phyloP scores from a whole-genome alignment of 1,139 yeast genomes.

The Pichia sp. region DNA sequence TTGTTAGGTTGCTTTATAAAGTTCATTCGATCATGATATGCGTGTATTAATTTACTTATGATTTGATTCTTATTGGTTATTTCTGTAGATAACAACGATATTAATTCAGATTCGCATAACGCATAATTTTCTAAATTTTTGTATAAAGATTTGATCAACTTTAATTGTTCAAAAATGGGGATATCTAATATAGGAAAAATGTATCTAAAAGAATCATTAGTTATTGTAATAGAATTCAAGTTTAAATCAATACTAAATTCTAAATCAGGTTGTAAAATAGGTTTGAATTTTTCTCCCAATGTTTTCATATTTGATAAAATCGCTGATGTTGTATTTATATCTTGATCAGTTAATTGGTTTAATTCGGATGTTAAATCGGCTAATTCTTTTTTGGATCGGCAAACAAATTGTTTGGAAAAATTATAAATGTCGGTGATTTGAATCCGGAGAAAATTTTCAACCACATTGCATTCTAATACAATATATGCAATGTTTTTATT shows the following conservation, averaged over 20 bases:
- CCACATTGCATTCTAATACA: too few relatives aligned
- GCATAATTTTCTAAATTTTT: constrained; percentile 7
- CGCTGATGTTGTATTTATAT: neutral
- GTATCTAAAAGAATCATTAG: constrained; percentile 14
- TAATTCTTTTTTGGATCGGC: neutral
- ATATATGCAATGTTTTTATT: too few relatives aligned
- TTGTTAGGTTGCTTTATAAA: too few relatives aligned
- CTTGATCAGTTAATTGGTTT: constrained; percentile 5
- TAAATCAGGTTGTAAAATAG: too few relatives aligned
- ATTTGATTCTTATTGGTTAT: constrained; percentile 21
- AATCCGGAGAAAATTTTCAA: too few relatives aligned
- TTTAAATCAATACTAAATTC: neutral
- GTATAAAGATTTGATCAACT: constrained; percentile 8
- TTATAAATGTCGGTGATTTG: constrained; percentile 1
- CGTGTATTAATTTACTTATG: constrained; percentile 16
- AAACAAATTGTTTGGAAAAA: neutral
- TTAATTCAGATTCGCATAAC: constrained; percentile 10
- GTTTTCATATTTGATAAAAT: neutral
- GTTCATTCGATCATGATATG: too few relatives aligned
- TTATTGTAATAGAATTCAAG: neutral
- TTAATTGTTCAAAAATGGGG: constrained; percentile 3
- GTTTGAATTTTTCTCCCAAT: neutral
- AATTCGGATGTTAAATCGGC: neutral
- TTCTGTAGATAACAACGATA: constrained; percentile 3
- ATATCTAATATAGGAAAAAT: constrained; percentile 16